Percentiles rank a stretch among this genome's conserved stretches.
Conservation (phyloP, 768 basidiomycete species). For the Phaeolepiota aurea region DNA sequence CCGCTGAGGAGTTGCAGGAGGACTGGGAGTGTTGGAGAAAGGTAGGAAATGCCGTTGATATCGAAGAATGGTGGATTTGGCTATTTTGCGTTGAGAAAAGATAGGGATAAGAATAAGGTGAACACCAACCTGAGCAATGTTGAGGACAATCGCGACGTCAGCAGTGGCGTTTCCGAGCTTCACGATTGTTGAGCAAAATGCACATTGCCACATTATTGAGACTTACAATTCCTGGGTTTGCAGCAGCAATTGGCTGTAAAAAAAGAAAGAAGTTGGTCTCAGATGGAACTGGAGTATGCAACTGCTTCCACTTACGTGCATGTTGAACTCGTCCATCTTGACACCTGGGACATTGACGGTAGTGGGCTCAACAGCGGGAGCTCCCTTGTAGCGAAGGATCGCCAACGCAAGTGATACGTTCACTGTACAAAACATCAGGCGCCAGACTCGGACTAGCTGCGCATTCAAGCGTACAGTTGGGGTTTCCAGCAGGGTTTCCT, state of each 20-base stretch:
- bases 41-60: constrained; percentile 23
- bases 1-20: constrained; percentile 48
- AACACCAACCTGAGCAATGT: constrained; percentile 11
- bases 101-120: neutral
- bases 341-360: constrained; percentile 12
- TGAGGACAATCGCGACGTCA: constrained; percentile 13
- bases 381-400: constrained; percentile 28
- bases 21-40: constrained; percentile 34
- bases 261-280: neutral
- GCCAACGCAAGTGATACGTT: constrained; percentile 23
- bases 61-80: constrained; percentile 23
- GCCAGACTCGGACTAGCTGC: too few species aligned
- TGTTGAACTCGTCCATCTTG: constrained; percentile 17
- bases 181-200: neutral
- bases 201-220: neutral
- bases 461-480: constrained; percentile 11
- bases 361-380: constrained; percentile 21
- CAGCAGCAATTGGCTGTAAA: constrained; percentile 8
- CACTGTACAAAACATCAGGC: constrained; percentile 8
- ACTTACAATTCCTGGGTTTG: constrained; percentile 11
- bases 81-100: constrained; percentile 4
- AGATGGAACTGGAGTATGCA: too few species aligned
- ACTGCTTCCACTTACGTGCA: constrained; percentile 21
- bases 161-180: constrained; percentile 13
- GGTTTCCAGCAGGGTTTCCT: constrained; percentile 15